Conservation (phyloP, 108 stramenopile genomes). For the Discostella stelligeroides region DNA sequence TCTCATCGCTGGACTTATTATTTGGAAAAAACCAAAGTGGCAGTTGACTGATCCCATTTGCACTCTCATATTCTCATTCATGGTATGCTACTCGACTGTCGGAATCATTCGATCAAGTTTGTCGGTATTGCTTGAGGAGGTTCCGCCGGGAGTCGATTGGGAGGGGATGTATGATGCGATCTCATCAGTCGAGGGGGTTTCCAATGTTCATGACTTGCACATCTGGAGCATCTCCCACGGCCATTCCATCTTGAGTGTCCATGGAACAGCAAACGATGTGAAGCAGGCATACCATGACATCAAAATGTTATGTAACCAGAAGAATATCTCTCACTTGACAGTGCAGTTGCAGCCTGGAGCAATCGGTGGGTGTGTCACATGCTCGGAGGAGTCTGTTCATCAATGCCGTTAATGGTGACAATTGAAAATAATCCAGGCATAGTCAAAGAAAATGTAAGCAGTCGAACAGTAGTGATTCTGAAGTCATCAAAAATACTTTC, state of each 20-base stretch:
- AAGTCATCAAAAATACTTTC: no score
- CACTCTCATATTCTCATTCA: constrained; percentile 88
- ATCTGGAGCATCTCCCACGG: constrained; percentile 88
- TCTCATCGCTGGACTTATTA: constrained; percentile 87
- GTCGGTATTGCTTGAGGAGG: constrained; percentile 89
- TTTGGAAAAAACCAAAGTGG: constrained; percentile 88
- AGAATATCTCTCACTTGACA: constrained; percentile 65
- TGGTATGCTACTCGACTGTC: constrained; percentile 88
- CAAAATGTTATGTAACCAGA: constrained; percentile 31
- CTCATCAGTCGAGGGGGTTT: constrained; percentile 58
- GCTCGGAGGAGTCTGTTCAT: constrained; percentile 36
- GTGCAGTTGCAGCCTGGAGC: constrained; percentile 63
- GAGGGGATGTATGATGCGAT: constrained; percentile 64
- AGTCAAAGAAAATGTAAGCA: no score
- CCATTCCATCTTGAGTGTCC: constrained; percentile 58
- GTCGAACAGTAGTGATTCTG: no score
- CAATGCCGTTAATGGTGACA: constrained; percentile 8
- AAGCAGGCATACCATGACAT: constrained; percentile 44
- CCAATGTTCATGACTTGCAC: constrained; percentile 90
- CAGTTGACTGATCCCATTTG: constrained; percentile 90
- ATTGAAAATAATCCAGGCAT: no score
- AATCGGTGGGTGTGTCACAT: constrained; percentile 56
- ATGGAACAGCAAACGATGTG: constrained; percentile 45
- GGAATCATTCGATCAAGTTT: constrained; percentile 67
- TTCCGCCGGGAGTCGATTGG: constrained; percentile 80